These are phyloP conservation scores for Auricularia sp. DNA, from an alignment of 768 basidiomycete species.

Conservation along the genomic window DNA sequence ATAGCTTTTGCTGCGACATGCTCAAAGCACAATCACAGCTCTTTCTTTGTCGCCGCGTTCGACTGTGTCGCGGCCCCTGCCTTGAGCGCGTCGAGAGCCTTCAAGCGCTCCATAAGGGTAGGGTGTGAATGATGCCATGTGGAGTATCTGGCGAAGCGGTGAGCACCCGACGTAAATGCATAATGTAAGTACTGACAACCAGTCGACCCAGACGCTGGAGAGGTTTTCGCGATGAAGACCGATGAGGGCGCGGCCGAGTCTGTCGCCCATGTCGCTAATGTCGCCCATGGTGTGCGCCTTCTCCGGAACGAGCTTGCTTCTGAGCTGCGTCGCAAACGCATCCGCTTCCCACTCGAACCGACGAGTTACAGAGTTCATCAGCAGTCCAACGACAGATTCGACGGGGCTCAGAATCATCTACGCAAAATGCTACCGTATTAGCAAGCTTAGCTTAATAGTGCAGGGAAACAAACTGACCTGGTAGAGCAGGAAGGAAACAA, in stretches of 20 bases:
- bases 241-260: constrained; percentile 73
- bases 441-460: constrained; percentile 1
- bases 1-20: no score
- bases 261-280: constrained; percentile 79
- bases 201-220: constrained; percentile 89
- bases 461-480: constrained; percentile 33
- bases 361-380: constrained; percentile 74
- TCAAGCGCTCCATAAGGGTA: constrained; percentile 81
- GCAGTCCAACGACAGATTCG: constrained; percentile 61
- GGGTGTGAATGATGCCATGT: constrained; percentile 96
- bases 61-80: constrained; percentile 2
- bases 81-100: constrained; percentile 65
- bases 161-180: neutral
- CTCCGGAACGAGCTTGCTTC: constrained; percentile 29
- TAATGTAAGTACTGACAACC: constrained; percentile 49
- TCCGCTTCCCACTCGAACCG: constrained; percentile 93
- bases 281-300: constrained; percentile 35
- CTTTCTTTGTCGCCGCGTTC: constrained; percentile 22
- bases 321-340: constrained; percentile 68
- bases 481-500: constrained; percentile 81
- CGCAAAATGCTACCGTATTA: neutral
- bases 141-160: constrained; percentile 52
- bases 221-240: constrained; percentile 87
- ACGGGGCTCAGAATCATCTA: constrained; percentile 75
- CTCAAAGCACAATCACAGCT: constrained; percentile 12